A percentile compares a stretch with the other conserved stretches of the same genome.
These are phyloP conservation scores for Candolleomyces aberdarensis DNA, from an alignment of 768 basidiomycete genomes.

Conservation along the genomic window DNA sequence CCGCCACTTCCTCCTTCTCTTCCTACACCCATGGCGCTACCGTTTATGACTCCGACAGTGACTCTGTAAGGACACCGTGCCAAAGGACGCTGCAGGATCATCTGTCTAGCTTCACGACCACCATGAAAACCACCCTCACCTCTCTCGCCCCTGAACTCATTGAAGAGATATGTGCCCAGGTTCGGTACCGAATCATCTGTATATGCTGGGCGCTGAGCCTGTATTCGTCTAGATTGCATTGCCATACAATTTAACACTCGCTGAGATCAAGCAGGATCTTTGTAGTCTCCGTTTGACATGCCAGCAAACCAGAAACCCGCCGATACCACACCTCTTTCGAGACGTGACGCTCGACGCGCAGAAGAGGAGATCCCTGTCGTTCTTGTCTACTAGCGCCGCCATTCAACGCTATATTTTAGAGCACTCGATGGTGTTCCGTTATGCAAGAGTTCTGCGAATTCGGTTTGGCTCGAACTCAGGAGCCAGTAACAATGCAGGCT, in stretches of 20 bases:
- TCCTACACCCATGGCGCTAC: too few species aligned
- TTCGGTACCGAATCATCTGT: neutral
- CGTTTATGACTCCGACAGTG: too few species aligned
- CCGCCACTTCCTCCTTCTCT: too few species aligned
- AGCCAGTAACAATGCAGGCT: neutral
- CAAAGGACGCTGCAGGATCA: too few species aligned
- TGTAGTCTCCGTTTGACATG: neutral
- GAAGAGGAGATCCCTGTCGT: constrained; percentile 2
- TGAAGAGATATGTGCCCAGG: neutral
- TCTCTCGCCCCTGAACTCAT: neutral
- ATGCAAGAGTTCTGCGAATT: constrained; percentile 1
- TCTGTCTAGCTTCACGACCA: too few species aligned
- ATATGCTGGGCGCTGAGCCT: neutral
- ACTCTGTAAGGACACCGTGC: too few species aligned
- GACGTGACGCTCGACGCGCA: constrained; percentile 1
- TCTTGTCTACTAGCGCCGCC: neutral
- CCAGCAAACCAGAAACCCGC: neutral
- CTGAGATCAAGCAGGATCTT: neutral
- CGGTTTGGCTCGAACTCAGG: neutral
- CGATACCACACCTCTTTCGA: neutral
- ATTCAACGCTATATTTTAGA: neutral
- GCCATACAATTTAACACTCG: neutral
- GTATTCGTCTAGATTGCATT: neutral
- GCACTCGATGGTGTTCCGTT: neutral
- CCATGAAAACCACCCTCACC: constrained; percentile 2